Base-by-base conservation (phyloP, 768 basidiomycete genomes). In the Punctularia strigosozonata region DNA sequence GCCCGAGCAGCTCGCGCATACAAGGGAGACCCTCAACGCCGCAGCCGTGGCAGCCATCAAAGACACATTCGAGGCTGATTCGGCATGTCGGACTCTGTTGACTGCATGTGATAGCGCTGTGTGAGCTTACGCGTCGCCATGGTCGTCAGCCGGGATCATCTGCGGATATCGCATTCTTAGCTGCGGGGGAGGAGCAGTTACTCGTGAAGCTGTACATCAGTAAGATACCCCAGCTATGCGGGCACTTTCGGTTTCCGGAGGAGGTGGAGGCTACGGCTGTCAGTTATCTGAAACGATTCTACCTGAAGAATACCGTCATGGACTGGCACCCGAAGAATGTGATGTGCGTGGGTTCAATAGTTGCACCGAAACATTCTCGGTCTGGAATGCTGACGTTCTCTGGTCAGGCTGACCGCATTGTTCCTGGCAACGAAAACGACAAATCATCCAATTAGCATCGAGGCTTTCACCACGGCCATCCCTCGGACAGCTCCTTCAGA, bases 301-400 rank as follows among this genome's bases (percentile, higher is more conserved):
- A 98, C 55, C 71, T 98, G 40, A 84, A 84, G 62, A 98, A 98
- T 53, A 98, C 92, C 2, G 89, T 91, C 38, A 97, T 98, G 91
- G 95, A 98, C 55, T 97, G 89, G 81, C 95, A 98, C 63, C 95
- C 95, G 0, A 94, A 92, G 61, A 91, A 88, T 52, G 88, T 99
- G 51, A 99, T 99, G 95, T 95, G 52, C 36, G 80, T 59, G 6
- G 10, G n/a, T 26, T 25, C 37, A 24, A 23, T 18, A 37, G 24
- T 31, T 12, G n/a, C 6, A 26, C 25, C 33, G 23, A 14, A 18
- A 22, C 25, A 24, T 36, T 8, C 19, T 30, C 18, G 39, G 25
- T 25, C 39, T 42, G 34, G 41, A 18, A 45, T 10, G 35, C 17
- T 42, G 20, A 34, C 34, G 41, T 8, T 48, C 15, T 24, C 18